phyloP scores from a whole-genome alignment of 108 stramenopile genomes.

The Nitzschia putrida region DNA sequence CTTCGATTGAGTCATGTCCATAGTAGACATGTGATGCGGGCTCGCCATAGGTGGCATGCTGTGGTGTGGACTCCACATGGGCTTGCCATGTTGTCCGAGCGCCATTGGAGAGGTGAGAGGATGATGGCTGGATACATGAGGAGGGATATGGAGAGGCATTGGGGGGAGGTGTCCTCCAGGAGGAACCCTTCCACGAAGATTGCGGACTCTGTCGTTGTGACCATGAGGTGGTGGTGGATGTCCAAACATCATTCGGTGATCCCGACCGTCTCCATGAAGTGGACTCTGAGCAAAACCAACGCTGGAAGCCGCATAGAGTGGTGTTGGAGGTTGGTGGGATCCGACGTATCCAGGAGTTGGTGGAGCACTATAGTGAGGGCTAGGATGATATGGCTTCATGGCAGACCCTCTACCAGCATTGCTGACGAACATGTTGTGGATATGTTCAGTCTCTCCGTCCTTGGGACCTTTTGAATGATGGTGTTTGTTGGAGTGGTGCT shows the following conservation, averaged over 20 bases:
- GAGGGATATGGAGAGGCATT: conserved; percentile 70
- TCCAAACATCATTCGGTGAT: conserved; percentile 31
- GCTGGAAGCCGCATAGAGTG: conserved; percentile 30
- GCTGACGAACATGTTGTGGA: conserved; percentile 28
- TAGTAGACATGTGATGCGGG: conserved; percentile 53
- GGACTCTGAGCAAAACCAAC: conserved; percentile 50
- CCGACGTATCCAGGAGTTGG: conserved; percentile 53
- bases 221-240: conserved; percentile 44
- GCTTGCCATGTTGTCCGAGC: conserved; percentile 27
- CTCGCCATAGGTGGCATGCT: conserved; percentile 42
- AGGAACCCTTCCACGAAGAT: conserved; percentile 73
- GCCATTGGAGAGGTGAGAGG: conserved; percentile 78
- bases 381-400: conserved; percentile 22
- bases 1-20: conserved; percentile 69
- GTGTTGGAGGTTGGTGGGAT: conserved; percentile 26
- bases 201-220: conserved; percentile 68
- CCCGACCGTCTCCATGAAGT: conserved; percentile 41
- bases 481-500: conserved; percentile 21
- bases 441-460: conserved; percentile 28
- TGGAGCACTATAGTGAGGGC: conserved; percentile 19
- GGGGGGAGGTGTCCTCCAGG: conserved; percentile 58
- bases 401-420: conserved; percentile 18
- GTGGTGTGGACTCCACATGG: conserved; percentile 58
- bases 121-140: conserved; percentile 68
- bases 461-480: conserved; percentile 3